Evolutionary conservation across 1,284 basidiomycete genomes (phyloP).

Genomic region (Stereum hirsutum): DNA sequence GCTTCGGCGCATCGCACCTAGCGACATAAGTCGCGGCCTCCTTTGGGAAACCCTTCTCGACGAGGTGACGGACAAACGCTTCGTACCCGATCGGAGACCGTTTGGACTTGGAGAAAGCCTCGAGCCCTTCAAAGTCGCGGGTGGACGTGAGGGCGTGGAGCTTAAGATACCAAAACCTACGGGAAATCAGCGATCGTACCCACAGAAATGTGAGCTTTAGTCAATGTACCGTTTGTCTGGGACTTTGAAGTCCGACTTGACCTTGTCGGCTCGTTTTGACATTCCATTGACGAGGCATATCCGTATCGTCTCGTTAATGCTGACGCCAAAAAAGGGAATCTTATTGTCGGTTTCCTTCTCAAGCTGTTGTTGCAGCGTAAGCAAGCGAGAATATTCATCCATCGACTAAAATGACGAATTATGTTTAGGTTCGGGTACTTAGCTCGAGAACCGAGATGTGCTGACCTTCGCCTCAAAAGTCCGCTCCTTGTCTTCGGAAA

Average conservation of each 20-base stretch:
- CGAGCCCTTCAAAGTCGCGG: conserved; percentile 79
- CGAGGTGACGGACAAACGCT: conserved; percentile 78
- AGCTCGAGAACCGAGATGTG: background rate
- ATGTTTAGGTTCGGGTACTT: background rate
- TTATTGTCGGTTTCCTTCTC: conserved; percentile 82
- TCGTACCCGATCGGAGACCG: conserved; percentile 95
- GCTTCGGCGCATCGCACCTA: conserved; percentile 74
- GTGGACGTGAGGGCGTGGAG: conserved; percentile 72
- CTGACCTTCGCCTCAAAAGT: conserved; percentile 82
- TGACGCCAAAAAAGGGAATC: conserved; percentile 69
- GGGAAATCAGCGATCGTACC: background rate
- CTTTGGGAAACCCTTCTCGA: conserved; percentile 59
- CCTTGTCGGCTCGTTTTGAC: conserved; percentile 78
- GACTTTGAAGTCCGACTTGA: conserved; percentile 83
- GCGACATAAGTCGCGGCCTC: conserved; percentile 73
- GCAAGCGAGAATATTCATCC: conserved; percentile 76
- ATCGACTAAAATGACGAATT: conserved; percentile 52
- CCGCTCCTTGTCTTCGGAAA: conserved; percentile 89
- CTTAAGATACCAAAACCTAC: conserved; percentile 89
- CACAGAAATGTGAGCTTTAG: background rate
- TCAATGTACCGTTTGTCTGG: conserved; percentile 71
- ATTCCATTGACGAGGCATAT: conserved; percentile 70
- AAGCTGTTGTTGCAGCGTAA: conserved; percentile 76
- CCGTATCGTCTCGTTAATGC: conserved; percentile 78
- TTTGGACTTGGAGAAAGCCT: conserved; percentile 76